Evolutionary conservation across 768 basidiomycete species (phyloP).

Genomic region (Tylopilus sp.): DNA sequence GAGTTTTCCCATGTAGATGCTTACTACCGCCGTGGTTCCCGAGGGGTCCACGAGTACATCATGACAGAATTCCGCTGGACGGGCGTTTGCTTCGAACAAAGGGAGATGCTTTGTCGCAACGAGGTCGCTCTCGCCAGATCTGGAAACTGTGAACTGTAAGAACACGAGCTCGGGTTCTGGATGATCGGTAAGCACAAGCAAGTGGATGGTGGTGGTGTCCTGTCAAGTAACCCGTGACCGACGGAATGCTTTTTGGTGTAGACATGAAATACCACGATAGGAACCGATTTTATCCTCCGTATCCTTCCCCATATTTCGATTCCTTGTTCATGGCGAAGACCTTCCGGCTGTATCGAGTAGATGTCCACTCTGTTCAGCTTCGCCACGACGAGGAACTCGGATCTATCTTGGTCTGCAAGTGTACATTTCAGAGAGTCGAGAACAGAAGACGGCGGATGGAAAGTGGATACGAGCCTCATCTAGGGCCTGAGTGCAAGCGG

Average conservation of each 20-base stretch:
- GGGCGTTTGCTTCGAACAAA: constrained; percentile 54
- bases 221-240: constrained; percentile 8
- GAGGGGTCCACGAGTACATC: constrained; percentile 64
- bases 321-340: constrained; percentile 55
- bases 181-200: constrained; percentile 71
- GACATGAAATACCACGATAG: constrained; percentile 43
- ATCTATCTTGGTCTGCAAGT: constrained; percentile 44
- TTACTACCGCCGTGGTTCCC: constrained; percentile 57
- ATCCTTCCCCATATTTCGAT: constrained; percentile 71
- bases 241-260: background rate
- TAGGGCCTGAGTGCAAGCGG: background rate
- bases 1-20: constrained; percentile 68
- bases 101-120: constrained; percentile 43
- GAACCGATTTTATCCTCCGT: constrained; percentile 51
- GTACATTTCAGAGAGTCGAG: constrained; percentile 64
- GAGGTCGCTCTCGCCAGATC: constrained; percentile 33
- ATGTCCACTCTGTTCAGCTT: constrained; percentile 67
- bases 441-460: constrained; percentile 74
- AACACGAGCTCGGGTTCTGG: constrained; percentile 72
- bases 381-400: constrained; percentile 66
- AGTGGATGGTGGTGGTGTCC: constrained; percentile 37
- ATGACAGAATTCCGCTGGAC: constrained; percentile 68
- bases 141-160: constrained; percentile 46
- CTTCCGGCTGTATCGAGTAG: constrained; percentile 59
- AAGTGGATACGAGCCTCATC: constrained; percentile 67